phyloP scores from a whole-genome alignment of 169 alveolate species.

The Plasmodium inui region DNA sequence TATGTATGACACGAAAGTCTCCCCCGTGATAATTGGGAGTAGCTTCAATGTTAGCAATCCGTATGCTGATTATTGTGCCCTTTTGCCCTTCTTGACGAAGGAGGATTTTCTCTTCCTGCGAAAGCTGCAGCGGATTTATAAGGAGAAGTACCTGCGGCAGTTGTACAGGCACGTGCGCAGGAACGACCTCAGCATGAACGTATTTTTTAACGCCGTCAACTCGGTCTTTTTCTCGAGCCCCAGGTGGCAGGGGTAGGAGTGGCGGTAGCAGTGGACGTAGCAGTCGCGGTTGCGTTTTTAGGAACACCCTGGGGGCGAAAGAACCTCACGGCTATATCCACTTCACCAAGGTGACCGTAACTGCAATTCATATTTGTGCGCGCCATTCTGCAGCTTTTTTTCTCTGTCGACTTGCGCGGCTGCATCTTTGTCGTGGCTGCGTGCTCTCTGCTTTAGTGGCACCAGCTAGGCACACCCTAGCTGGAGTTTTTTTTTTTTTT shows the following conservation, averaged over 20 bases:
- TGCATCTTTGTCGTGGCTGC: neutral
- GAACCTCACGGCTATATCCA: neutral
- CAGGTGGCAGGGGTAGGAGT: neutral
- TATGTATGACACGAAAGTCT: slow-evolving; percentile 31
- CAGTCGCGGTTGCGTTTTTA: neutral
- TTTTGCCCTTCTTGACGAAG: slow-evolving; percentile 82
- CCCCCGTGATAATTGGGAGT: slow-evolving; percentile 19
- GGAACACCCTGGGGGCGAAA: neutral
- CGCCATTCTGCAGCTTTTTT: neutral
- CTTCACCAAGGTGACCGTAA: neutral
- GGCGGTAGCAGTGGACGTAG: neutral
- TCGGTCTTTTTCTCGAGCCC: slow-evolving; percentile 25
- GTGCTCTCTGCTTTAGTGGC: neutral
- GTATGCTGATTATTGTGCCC: slow-evolving; percentile 80
- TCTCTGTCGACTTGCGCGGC: neutral
- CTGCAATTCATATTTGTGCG: neutral
- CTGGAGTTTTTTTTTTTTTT: neutral
- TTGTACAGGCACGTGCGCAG: slow-evolving; percentile 29
- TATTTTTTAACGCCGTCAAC: slow-evolving; percentile 61
- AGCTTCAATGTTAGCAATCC: slow-evolving; percentile 79
- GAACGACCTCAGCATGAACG: slow-evolving; percentile 35
- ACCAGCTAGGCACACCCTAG: neutral
- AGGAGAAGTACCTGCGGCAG: slow-evolving; percentile 63
- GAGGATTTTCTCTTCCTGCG: slow-evolving; percentile 39
- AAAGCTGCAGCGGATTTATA: slow-evolving; percentile 53